Conservation (phyloP, 257 asterid species). For the Salvia splendens region DNA sequence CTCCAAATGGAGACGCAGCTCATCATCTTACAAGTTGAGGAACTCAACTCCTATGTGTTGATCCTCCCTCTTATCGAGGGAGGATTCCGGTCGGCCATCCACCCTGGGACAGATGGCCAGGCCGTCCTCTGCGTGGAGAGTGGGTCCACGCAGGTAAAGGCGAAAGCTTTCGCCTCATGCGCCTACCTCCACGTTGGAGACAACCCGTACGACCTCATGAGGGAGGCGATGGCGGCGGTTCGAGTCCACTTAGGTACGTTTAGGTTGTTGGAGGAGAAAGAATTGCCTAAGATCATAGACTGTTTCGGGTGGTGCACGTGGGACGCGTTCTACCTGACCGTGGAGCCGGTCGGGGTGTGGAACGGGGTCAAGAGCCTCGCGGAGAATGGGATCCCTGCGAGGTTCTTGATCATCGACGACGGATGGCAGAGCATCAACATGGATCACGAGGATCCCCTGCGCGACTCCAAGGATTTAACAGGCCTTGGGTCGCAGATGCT, state of each 20-base stretch:
- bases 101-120: constrained; percentile 38
- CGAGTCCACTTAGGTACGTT: constrained; percentile 46
- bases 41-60: constrained; percentile 37
- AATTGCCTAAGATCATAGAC: constrained; percentile 33
- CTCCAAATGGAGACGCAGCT: constrained; percentile 49
- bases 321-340: constrained; percentile 53
- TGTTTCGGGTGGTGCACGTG: constrained; percentile 55
- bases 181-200: constrained; percentile 39
- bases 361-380: constrained; percentile 38
- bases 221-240: constrained; percentile 33
- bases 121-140: constrained; percentile 41
- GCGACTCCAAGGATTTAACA: constrained; percentile 35
- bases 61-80: constrained; percentile 45
- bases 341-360: constrained; percentile 49
- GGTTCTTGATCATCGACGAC: constrained; percentile 46
- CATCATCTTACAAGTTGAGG: constrained; percentile 39
- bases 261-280: constrained; percentile 45
- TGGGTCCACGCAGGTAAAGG: constrained; percentile 46
- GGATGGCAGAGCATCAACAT: constrained; percentile 58
- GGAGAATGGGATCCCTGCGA: constrained; percentile 39
- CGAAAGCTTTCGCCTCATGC: constrained; percentile 30
- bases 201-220: constrained; percentile 44
- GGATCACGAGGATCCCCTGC: constrained; percentile 46
- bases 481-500: constrained; percentile 50
- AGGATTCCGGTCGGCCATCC: constrained; percentile 42